Evolutionary conservation across 2,329 filamentous ascomycete genomes (phyloP).

Genomic region (Trichophyton benhamiae): DNA sequence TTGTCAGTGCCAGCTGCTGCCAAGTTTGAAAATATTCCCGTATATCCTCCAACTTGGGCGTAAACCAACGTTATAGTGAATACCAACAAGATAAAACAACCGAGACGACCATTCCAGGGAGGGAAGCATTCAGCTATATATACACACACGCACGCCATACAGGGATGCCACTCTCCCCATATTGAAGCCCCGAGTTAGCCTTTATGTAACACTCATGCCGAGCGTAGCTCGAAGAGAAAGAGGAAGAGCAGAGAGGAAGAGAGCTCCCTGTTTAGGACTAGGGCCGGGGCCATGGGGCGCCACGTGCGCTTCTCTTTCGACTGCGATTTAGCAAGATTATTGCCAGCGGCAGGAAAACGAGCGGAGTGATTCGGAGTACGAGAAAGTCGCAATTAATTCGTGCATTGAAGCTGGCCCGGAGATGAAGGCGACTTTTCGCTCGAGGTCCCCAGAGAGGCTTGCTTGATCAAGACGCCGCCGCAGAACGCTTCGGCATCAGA

Average conservation of each 20-base stretch:
- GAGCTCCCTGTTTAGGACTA: background rate
- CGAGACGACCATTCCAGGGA: background rate
- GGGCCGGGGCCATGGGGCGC: background rate
- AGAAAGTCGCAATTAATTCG: background rate
- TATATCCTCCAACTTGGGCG: background rate
- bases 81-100: background rate
- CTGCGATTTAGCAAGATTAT: background rate
- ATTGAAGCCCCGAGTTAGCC: background rate
- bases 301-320: background rate
- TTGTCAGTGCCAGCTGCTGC: background rate
- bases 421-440: background rate
- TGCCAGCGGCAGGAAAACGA: background rate
- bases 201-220: background rate
- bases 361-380: background rate
- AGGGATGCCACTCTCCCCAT: background rate
- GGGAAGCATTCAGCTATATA: background rate
- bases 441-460: too few relatives aligned
- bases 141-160: background rate
- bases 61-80: background rate
- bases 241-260: background rate
- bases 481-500: too few relatives aligned
- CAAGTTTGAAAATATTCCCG: background rate
- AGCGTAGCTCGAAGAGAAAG: background rate
- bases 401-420: background rate
- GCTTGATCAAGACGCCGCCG: too few relatives aligned